phyloP scores from a whole-genome alignment of 2,329 filamentous ascomycete species.

The Thyridium curvatum region DNA sequence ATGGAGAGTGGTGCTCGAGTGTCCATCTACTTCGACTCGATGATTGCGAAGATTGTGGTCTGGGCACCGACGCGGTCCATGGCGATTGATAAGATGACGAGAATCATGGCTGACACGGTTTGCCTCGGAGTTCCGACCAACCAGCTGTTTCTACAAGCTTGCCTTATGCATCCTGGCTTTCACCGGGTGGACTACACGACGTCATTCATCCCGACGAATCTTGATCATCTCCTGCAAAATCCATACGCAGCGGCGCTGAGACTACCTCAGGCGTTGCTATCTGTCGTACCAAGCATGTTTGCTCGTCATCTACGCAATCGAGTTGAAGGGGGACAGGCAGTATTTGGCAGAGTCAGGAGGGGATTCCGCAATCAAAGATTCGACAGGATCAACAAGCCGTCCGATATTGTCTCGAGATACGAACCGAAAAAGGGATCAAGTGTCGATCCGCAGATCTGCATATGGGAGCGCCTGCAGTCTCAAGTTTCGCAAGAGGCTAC shows the following conservation, averaged over 20 bases:
- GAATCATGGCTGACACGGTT: constrained; percentile 23
- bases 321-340: too few species aligned
- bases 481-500: too few species aligned
- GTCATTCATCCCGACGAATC: constrained; percentile 62
- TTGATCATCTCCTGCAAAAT: constrained; percentile 47
- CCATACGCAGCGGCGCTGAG: too few species aligned
- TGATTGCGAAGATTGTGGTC: constrained; percentile 39
- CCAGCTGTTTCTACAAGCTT: constrained; percentile 63
- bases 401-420: constrained; percentile 14
- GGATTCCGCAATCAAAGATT: constrained; percentile 24
- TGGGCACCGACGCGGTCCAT: constrained; percentile 28
- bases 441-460: too few species aligned
- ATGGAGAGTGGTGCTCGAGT: constrained; percentile 26
- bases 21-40: constrained; percentile 38
- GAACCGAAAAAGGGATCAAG: too few species aligned
- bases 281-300: constrained; percentile 36
- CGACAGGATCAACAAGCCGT: constrained; percentile 23
- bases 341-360: constrained; percentile 9
- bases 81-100: constrained; percentile 26
- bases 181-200: constrained; percentile 56
- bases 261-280: constrained; percentile 25
- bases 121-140: constrained; percentile 50
- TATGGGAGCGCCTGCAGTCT: too few species aligned
- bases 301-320: background rate
- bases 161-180: constrained; percentile 59